phyloP scores from a whole-genome alignment of 2,329 filamentous ascomycete genomes.

The Endocalyx cinctus region DNA sequence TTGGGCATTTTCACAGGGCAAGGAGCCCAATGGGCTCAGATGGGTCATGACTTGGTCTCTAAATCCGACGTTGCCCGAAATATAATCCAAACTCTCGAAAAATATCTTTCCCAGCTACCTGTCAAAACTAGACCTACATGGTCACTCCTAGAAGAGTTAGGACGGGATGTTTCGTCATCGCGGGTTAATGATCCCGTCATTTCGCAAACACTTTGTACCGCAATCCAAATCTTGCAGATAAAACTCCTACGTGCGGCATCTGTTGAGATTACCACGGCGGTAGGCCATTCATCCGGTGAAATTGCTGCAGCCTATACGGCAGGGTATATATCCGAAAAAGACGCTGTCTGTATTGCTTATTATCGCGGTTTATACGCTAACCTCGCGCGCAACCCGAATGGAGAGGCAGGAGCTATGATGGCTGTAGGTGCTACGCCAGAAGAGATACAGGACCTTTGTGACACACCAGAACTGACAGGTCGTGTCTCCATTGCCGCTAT shows the following conservation, averaged over 20 bases:
- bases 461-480: conserved; percentile 19
- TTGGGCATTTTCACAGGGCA: conserved; percentile 15
- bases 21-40: conserved; percentile 19
- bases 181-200: neutral
- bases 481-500: conserved; percentile 17
- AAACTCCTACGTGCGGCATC: neutral
- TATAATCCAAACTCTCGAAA: conserved; percentile 10
- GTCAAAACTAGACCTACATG: conserved; percentile 19
- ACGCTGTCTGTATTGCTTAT: conserved; percentile 40
- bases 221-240: neutral
- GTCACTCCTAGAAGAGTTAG: conserved; percentile 15
- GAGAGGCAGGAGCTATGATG: conserved; percentile 39
- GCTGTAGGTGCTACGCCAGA: conserved; percentile 35
- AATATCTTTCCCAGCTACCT: conserved; percentile 10
- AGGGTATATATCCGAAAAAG: conserved; percentile 32
- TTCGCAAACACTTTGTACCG: neutral
- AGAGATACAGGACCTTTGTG: conserved; percentile 25
- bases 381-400: conserved; percentile 4
- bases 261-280: neutral
- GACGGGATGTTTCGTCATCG: neutral
- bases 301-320: conserved; percentile 36
- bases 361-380: conserved; percentile 34
- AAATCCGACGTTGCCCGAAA: conserved; percentile 1
- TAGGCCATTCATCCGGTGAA: conserved; percentile 1
- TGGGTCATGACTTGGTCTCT: conserved; percentile 17